Evolutionary conservation across 2,329 filamentous ascomycete species (phyloP).

Genomic region (Aspergillus novofumigatus): DNA sequence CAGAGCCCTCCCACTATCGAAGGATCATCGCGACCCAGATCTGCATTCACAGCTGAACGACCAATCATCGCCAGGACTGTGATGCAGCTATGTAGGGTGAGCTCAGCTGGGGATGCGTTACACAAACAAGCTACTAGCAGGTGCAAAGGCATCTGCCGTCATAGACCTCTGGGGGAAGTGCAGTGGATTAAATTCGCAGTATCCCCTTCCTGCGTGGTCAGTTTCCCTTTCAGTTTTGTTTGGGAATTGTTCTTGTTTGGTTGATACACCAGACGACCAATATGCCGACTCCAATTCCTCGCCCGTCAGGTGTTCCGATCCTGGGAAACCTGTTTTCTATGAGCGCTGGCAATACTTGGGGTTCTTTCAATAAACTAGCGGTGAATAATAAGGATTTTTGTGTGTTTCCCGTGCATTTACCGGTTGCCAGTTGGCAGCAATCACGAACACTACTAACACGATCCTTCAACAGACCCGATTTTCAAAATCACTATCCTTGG

Average conservation of each 20-base stretch:
- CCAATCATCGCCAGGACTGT: slow-evolving; percentile 5
- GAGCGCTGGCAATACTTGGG: slow-evolving; percentile 48
- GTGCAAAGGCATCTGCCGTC: neutral
- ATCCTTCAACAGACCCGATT: slow-evolving; percentile 48
- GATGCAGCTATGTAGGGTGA: neutral
- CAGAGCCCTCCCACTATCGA: slow-evolving; percentile 10
- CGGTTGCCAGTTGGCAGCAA: neutral
- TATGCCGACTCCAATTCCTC: slow-evolving; percentile 49
- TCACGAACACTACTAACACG: neutral
- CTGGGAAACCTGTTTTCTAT: slow-evolving; percentile 52
- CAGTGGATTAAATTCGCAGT: neutral
- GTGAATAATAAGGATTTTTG: slow-evolving; percentile 40
- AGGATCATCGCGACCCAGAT: slow-evolving; percentile 10
- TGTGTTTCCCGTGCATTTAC: slow-evolving; percentile 17
- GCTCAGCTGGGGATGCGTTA: slow-evolving; percentile 1
- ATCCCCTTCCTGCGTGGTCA: neutral
- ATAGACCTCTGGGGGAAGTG: neutral
- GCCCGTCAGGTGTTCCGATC: slow-evolving; percentile 48
- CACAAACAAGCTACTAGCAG: neutral
- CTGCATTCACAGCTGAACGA: slow-evolving; percentile 8
- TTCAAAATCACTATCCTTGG: slow-evolving; percentile 52
- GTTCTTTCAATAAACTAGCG: slow-evolving; percentile 47
- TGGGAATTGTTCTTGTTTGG: neutral
- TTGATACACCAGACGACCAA: neutral
- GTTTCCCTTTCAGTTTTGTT: neutral